phyloP scores from a whole-genome alignment of 2,329 filamentous ascomycete genomes.

The Penicillium hesseltinei region DNA sequence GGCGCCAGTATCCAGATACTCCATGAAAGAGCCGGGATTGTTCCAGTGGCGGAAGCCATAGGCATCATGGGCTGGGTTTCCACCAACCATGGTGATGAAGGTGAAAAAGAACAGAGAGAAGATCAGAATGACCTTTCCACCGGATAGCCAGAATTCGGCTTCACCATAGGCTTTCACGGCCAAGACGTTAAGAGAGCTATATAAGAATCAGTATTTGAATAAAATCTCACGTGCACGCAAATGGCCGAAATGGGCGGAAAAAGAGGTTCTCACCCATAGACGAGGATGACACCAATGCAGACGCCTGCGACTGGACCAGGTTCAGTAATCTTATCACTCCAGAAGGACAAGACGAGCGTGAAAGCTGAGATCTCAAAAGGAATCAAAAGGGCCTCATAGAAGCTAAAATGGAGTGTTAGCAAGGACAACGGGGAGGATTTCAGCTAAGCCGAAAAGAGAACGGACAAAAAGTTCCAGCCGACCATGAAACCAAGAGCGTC shows the following conservation, averaged over 20 bases:
- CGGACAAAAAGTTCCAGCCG: slow-evolving; percentile 49
- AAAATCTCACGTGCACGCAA: not conserved
- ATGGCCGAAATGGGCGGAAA: not conserved
- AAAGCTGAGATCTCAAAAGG: slow-evolving; percentile 46
- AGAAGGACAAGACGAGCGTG: slow-evolving; percentile 42
- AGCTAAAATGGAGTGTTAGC: slow-evolving; percentile 14
- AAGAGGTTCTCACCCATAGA: slow-evolving; percentile 26
- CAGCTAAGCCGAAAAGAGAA: not conserved
- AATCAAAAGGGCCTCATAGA: slow-evolving; percentile 43
- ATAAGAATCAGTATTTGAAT: not conserved
- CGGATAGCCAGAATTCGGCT: slow-evolving; percentile 50
- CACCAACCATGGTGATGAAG: slow-evolving; percentile 76
- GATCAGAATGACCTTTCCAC: slow-evolving; percentile 66
- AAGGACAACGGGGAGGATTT: not conserved
- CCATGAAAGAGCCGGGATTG: slow-evolving; percentile 64
- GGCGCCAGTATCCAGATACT: slow-evolving; percentile 59
- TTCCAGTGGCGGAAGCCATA: slow-evolving; percentile 68
- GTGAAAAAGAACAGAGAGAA: slow-evolving; percentile 69
- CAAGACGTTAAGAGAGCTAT: slow-evolving; percentile 61
- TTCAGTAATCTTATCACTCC: slow-evolving; percentile 31
- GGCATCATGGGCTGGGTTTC: slow-evolving; percentile 66
- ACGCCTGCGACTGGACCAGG: slow-evolving; percentile 37
- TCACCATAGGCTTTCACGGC: slow-evolving; percentile 70
- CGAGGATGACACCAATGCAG: slow-evolving; percentile 25
- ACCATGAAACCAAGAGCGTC: slow-evolving; percentile 46